A percentile compares a stretch with the other conserved stretches of the same genome.
Evolutionary conservation across 1,284 basidiomycete species (phyloP).

Genomic region (Tetrapyrgos nigripes): DNA sequence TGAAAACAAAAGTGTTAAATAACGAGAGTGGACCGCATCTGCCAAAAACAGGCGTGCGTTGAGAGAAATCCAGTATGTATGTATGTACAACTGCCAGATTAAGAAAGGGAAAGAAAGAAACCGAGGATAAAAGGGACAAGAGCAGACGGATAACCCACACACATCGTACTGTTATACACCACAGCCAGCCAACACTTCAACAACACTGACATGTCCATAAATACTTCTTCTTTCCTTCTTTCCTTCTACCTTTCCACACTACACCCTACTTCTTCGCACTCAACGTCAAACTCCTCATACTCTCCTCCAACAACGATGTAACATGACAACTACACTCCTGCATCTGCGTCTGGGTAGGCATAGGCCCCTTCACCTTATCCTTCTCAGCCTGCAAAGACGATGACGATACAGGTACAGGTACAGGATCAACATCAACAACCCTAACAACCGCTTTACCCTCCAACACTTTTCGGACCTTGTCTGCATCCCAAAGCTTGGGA

Average conservation of each 20-base stretch:
- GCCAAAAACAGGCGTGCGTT: too few relatives aligned
- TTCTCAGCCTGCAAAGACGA: neutral
- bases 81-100: too few relatives aligned
- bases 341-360: too few relatives aligned
- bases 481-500: slow-evolving; percentile 58
- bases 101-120: neutral
- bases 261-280: slow-evolving; percentile 30
- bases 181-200: too few relatives aligned
- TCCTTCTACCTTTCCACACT: slow-evolving; percentile 29
- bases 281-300: slow-evolving; percentile 36
- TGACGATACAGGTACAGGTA: neutral
- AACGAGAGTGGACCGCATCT: too few relatives aligned
- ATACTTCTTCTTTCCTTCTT: slow-evolving; percentile 20
- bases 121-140: neutral
- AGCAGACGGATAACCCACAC: neutral
- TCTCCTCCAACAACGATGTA: slow-evolving; percentile 33
- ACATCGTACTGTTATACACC: too few relatives aligned
- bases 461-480: slow-evolving; percentile 78
- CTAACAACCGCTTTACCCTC: slow-evolving; percentile 78
- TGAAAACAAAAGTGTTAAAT: neutral
- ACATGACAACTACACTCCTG: slow-evolving; percentile 1
- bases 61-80: too few relatives aligned
- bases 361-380: slow-evolving; percentile 20
- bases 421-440: slow-evolving; percentile 71
- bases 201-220: too few relatives aligned